Conservation (phyloP, 768 basidiomycete species). For the Candolleomyces aberdarensis region DNA sequence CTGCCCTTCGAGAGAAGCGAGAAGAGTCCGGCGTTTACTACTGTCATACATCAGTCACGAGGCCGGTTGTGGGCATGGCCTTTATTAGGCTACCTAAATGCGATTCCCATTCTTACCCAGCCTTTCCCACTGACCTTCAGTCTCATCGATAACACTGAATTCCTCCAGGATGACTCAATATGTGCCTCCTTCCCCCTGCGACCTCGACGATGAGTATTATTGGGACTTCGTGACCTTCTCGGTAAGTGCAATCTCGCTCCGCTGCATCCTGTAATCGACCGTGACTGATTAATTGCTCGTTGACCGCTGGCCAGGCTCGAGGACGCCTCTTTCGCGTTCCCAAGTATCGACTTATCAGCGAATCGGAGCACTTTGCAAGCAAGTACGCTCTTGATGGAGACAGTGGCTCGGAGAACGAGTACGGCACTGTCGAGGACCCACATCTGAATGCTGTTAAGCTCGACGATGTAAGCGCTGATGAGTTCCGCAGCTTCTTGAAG, state of each 20-base stretch:
- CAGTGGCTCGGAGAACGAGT: neutral
- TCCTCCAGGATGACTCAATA: neutral
- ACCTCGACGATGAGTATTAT: neutral
- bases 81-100: no score
- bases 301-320: constrained; percentile 1
- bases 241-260: neutral
- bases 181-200: neutral
- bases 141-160: neutral
- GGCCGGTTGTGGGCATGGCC: no score
- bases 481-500: neutral
- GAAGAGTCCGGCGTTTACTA: no score
- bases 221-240: neutral
- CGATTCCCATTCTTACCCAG: neutral
- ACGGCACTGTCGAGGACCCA: neutral
- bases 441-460: neutral
- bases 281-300: neutral
- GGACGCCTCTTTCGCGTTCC: constrained; percentile 1
- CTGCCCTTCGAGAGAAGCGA: no score
- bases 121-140: neutral
- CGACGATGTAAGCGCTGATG: neutral
- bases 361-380: neutral
- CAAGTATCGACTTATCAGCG: neutral
- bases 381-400: neutral
- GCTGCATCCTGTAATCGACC: no score
- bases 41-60: neutral